Base-by-base conservation (phyloP, 2,329 filamentous ascomycete genomes). In the Triangularia setosa region DNA sequence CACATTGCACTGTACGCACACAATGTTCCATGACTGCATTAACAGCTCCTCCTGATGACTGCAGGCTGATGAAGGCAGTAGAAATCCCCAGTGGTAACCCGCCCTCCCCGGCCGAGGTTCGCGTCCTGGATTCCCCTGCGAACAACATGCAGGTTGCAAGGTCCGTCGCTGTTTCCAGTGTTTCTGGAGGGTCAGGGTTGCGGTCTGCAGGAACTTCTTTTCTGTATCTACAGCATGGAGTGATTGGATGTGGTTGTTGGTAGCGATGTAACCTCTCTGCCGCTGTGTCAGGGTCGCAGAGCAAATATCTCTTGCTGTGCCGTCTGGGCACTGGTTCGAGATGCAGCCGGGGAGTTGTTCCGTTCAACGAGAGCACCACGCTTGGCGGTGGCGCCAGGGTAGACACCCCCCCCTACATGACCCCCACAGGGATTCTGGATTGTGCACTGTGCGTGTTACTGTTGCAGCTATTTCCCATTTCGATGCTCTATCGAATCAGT, bases 391-490 rank as follows among this genome's bases (percentile, higher is more conserved):
- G 52, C 40, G 40, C 40, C 40, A 48, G 18, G 14, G 59, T 21
- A 33, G 27, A 55, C 52, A 24, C 52, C 25, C 23, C 48, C 21
- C 48, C 48, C 14, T 55, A 27, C 16, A 23, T 18, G 25, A 28
- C 12, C 52, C 52, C 52, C 52, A 24, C 52, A 55, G 52, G 52
- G 23, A 27, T 25, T 24, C 14, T 40, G 14, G 16, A 40, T 40
- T 40, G 35, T 53, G 12, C 52, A 55, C 40, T 48, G 52, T 55
- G 25, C 52, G 52, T 55, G 52, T 14, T 27, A 28, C 23, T 58
- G 66, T 66, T 66, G 58, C 61, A 65, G 56, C 57, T 54, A 60
- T 60, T 62, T 65, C 61, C 65, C 60, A 65, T 64, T 61, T 35
- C 57, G 60, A 40, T 14, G 27, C 18, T 63, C 35, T 65, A 65